A percentile compares a stretch with the other conserved stretches of the same genome.
Conservation (phyloP, 805 yeast species). For the Yarrowia osloensis region DNA sequence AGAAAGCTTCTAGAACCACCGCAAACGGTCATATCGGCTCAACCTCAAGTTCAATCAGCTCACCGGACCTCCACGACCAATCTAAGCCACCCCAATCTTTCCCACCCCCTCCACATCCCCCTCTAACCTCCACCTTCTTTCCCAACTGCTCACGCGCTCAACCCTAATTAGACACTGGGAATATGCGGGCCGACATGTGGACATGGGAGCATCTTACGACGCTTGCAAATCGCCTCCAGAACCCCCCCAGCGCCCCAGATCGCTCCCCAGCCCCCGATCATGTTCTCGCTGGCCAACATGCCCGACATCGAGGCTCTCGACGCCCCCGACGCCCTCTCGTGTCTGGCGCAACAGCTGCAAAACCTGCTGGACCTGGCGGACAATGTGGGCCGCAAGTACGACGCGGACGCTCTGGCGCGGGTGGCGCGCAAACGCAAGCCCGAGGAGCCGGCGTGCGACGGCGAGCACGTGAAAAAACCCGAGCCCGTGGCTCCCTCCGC, state of each 20-base stretch:
- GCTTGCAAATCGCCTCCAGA: neutral
- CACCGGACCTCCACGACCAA: too few relatives aligned
- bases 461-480: neutral
- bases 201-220: neutral
- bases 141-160: conserved; percentile 6
- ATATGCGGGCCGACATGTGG: neutral
- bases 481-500: neutral
- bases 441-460: neutral
- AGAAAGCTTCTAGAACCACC: too few relatives aligned
- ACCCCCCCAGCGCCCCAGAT: neutral
- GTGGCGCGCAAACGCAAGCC: neutral
- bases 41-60: too few relatives aligned
- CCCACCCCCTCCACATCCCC: neutral
- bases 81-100: too few relatives aligned
- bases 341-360: conserved; percentile 11
- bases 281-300: neutral
- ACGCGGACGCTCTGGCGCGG: neutral
- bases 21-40: too few relatives aligned
- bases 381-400: neutral
- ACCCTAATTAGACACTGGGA: neutral
- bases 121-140: neutral
- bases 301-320: conserved; percentile 3
- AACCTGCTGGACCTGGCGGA: conserved; percentile 15
- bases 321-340: neutral
- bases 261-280: neutral